Percentiles rank a stretch among this genome's conserved stretches.
These are phyloP conservation scores for Triticum monococcum DNA, from an alignment of 176 grass and related monocot species.

Conservation along the genomic window DNA sequence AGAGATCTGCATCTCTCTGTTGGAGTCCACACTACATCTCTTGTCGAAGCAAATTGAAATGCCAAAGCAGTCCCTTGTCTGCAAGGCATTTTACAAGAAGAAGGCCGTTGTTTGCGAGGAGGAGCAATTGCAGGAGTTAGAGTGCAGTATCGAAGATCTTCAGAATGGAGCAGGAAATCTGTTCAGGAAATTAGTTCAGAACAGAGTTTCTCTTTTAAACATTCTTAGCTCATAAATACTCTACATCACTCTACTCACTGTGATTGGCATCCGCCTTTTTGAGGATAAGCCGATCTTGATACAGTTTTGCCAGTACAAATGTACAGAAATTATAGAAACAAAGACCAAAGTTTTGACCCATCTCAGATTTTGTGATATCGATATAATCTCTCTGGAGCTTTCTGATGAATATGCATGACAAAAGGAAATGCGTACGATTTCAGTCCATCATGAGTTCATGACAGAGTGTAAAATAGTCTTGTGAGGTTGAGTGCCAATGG, in stretches of 20 bases:
- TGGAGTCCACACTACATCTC: background rate
- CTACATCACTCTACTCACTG: background rate
- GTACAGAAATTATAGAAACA: slow-evolving; percentile 2
- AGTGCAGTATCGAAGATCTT: too few species aligned
- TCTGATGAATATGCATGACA: background rate
- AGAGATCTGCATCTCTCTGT: background rate
- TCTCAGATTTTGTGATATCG: background rate
- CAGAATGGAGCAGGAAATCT: too few species aligned
- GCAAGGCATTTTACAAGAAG: slow-evolving; percentile 25
- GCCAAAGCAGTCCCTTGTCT: background rate
- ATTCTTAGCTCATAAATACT: slow-evolving; percentile 17
- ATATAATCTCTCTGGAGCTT: background rate
- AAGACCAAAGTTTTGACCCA: slow-evolving; percentile 13
- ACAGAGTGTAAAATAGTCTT: too few species aligned
- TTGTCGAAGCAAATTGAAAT: background rate
- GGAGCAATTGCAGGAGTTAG: too few species aligned
- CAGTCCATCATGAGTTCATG: background rate
- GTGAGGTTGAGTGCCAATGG: too few species aligned
- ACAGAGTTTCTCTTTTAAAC: slow-evolving; percentile 32
- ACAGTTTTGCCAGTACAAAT: background rate
- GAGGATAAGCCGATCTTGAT: slow-evolving; percentile 17
- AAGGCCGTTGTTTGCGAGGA: background rate
- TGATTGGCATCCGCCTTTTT: slow-evolving; percentile 28
- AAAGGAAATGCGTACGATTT: background rate
- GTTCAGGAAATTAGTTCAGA: slow-evolving; percentile 18